phyloP scores from a whole-genome alignment of 2,329 filamentous ascomycete species.

The Alternaria brassicae region DNA sequence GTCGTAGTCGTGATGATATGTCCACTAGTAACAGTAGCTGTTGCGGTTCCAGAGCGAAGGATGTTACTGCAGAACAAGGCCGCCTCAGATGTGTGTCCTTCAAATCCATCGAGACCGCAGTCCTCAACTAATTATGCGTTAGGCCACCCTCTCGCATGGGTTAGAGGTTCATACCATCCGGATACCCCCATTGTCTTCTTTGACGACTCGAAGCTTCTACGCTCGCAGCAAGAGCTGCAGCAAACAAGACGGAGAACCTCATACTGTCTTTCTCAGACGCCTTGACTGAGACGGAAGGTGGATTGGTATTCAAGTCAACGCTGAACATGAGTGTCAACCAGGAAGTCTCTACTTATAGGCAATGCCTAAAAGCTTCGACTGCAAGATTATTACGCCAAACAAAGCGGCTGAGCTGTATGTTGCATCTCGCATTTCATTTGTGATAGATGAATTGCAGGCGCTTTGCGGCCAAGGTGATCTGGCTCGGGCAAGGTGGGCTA shows the following conservation, averaged over 20 bases:
- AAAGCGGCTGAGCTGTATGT: constrained; percentile 19
- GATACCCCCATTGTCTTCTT: constrained; percentile 29
- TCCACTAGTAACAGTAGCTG: constrained; percentile 30
- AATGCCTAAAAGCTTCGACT: constrained; percentile 3
- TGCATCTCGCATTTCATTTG: constrained; percentile 40
- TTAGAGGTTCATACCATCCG: constrained; percentile 31
- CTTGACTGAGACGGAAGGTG: constrained; percentile 2
- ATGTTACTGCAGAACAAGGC: constrained; percentile 41
- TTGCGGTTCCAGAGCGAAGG: constrained; percentile 36
- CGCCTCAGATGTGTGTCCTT: constrained; percentile 41
- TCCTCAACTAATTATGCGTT: constrained; percentile 23
- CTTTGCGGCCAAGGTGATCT: constrained; percentile 21
- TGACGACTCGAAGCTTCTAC: constrained; percentile 30
- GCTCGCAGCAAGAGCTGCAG: constrained; percentile 33
- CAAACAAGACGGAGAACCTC: constrained; percentile 31
- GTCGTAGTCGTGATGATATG: constrained; percentile 30
- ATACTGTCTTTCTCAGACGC: constrained; percentile 22
- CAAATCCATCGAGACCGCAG: constrained; percentile 42
- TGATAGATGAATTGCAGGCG: constrained; percentile 36
- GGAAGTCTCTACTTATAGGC: constrained; percentile 35
- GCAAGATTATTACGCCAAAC: constrained; percentile 1
- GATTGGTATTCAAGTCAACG: constrained; percentile 10
- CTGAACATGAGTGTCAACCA: constrained; percentile 6
- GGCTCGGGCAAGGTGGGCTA: constrained; percentile 23
- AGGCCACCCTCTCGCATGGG: not conserved